These are phyloP conservation scores for Clitopilus passeckerianus DNA, from an alignment of 768 basidiomycete species.

Conservation along the genomic window DNA sequence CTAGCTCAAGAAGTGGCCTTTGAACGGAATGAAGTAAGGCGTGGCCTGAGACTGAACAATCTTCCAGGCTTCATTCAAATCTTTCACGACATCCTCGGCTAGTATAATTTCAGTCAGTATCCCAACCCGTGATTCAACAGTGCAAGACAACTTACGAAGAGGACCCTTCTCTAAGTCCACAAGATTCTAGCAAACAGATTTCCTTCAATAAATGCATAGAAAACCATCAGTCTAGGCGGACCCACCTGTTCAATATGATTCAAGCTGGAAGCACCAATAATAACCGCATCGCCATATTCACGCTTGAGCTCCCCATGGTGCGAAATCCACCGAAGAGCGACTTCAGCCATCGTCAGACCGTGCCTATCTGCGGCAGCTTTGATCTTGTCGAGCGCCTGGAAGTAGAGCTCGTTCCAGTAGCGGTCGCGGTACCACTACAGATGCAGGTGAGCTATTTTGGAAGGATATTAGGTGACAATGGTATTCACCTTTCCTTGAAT, in stretches of 20 bases:
- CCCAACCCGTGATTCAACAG: background rate
- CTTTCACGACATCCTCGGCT: conserved; percentile 49
- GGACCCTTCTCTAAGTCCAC: conserved; percentile 53
- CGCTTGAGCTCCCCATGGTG: conserved; percentile 48
- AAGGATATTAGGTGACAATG: no score
- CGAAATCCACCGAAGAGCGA: conserved; percentile 59
- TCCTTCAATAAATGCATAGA: background rate
- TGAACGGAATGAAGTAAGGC: conserved; percentile 22
- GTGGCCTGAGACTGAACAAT: conserved; percentile 34
- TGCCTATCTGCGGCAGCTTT: conserved; percentile 39
- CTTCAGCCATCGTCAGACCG: conserved; percentile 42
- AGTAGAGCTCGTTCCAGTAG: conserved; percentile 53
- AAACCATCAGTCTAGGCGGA: no score
- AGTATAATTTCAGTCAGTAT: background rate
- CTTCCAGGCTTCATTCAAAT: conserved; percentile 48
- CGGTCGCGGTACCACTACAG: conserved; percentile 15
- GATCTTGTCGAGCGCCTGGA: conserved; percentile 42
- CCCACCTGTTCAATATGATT: conserved; percentile 49
- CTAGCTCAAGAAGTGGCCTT: background rate
- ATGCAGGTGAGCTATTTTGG: no score
- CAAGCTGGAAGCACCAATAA: conserved; percentile 60
- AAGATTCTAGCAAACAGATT: conserved; percentile 28
- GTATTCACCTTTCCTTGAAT: no score
- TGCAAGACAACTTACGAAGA: conserved; percentile 30
- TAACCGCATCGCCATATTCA: conserved; percentile 43